Evolutionary conservation across 345 rosid species (phyloP), one percentile per base, ranked within the genome.

Genomic region (Syzygium aromaticum): DNA sequence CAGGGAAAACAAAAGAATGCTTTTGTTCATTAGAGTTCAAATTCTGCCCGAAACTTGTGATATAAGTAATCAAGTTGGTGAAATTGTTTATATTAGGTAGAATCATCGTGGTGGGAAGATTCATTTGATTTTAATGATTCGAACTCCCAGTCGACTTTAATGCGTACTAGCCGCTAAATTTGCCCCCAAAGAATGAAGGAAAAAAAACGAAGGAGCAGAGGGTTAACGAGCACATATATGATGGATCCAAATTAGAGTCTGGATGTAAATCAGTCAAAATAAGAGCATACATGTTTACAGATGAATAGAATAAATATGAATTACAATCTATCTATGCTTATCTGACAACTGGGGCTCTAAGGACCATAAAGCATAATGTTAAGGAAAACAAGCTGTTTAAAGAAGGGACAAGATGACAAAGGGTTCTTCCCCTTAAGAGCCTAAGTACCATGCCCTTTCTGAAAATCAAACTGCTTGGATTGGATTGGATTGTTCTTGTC

Each of bases 381-480:
- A 1, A 73, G 82, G 82, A 73, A 38, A 38, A 38, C 27, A 38
- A 73, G 82, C 38, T 73, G 27, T 73, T 38, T 73, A 49, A 19
- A 73, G 82, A 5, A 73, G 82, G 82, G 82, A 73, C 21, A 73
- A 73, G 25, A 73, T 38, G 49, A 73, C 63, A 25, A 43, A 43
- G 1, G 4, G 63, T 23, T 57, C 13, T 57, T 12, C 63, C 63
- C 63, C 63, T 57, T 57, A 4, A 57, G 28, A 73, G 27, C 82
- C 15, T 73, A 19, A 21, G 27, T 38, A 73, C 49, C 49, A n/a
- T 51, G 56, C 87, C 87, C 57, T 64, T 49, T 57, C 54, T 8
- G 49, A 17, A 25, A 86, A 86, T 95, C 92, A 94, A 73, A 93
- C 92, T 0, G 97, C 97, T 86, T 94, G 98, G 88, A 98, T 94